These are phyloP conservation scores for Blastomyces silverae DNA, from an alignment of 2,329 filamentous ascomycete species.

Conservation along the genomic window DNA sequence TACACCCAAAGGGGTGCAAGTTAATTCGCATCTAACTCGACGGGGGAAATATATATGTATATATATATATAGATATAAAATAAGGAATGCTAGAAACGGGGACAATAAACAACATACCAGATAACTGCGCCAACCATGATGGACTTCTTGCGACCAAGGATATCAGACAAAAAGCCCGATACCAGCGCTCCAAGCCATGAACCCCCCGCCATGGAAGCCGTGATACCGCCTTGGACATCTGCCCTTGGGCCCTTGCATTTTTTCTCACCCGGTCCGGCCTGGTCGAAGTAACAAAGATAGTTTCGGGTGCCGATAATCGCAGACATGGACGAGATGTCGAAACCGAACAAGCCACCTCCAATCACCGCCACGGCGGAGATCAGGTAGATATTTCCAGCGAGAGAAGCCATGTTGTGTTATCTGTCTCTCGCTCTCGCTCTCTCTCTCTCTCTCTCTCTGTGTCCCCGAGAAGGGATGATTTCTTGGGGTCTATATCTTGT, in stretches of 20 bases:
- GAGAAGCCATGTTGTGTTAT: slow-evolving; percentile 1
- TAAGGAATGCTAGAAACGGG: not conserved
- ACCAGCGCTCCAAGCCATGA: slow-evolving; percentile 57
- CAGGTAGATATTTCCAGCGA: slow-evolving; percentile 49
- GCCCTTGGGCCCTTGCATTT: slow-evolving; percentile 45
- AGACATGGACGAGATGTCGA: slow-evolving; percentile 71
- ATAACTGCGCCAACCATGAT: slow-evolving; percentile 50
- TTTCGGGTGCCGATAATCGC: slow-evolving; percentile 59
- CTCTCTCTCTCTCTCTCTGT: not conserved
- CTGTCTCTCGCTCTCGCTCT: not conserved
- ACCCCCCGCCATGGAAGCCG: slow-evolving; percentile 66
- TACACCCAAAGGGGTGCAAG: slow-evolving; percentile 14
- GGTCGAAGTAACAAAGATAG: slow-evolving; percentile 66
- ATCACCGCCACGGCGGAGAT: slow-evolving; percentile 54
- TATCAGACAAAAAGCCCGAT: slow-evolving; percentile 52
- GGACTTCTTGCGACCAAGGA: slow-evolving; percentile 47
- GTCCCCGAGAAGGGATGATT: not conserved
- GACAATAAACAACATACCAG: slow-evolving; percentile 35
- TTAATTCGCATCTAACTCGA: not conserved
- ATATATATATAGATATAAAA: not conserved
- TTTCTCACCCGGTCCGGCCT: slow-evolving; percentile 37
- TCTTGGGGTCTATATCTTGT: not conserved
- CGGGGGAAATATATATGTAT: no score
- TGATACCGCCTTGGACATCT: slow-evolving; percentile 58
- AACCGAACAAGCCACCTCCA: slow-evolving; percentile 68